Conservation (phyloP, 192 early-diverging fungal genomes). For the Globomyces pollinis-pini region DNA sequence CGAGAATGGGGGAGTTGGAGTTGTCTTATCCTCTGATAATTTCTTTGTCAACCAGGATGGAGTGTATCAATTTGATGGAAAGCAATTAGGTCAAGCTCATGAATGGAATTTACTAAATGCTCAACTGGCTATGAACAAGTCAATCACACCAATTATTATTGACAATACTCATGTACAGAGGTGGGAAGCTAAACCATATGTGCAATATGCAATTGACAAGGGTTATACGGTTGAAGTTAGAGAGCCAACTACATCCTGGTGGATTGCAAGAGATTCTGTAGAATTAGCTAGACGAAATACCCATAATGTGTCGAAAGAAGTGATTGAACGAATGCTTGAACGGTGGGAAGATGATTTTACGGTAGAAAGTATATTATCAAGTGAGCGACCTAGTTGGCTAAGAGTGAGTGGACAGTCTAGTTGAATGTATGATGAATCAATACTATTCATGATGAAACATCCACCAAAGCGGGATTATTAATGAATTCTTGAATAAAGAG, state of each 20-base stretch:
- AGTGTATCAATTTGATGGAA: slow-evolving; percentile 28
- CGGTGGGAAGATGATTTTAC: slow-evolving; percentile 32
- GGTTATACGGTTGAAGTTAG: slow-evolving; percentile 25
- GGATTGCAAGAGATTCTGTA: slow-evolving; percentile 12
- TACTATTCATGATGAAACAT: too few species aligned
- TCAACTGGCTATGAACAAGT: slow-evolving; percentile 1
- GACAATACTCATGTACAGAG: slow-evolving; percentile 39
- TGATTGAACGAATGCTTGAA: slow-evolving; percentile 32
- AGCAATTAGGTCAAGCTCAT: slow-evolving; percentile 25
- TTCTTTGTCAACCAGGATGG: slow-evolving; percentile 20
- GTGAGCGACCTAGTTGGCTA: neutral
- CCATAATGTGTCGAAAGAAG: slow-evolving; percentile 31
- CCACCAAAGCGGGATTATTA: too few species aligned
- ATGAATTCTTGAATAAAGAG: too few species aligned
- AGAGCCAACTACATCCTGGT: slow-evolving; percentile 40
- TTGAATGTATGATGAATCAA: too few species aligned
- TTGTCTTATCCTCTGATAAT: slow-evolving; percentile 42
- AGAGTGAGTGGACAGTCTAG: too few species aligned
- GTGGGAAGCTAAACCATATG: slow-evolving; percentile 44
- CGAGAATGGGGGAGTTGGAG: slow-evolving; percentile 4
- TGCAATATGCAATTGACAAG: slow-evolving; percentile 16
- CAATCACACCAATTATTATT: slow-evolving; percentile 28
- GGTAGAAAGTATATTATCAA: slow-evolving; percentile 21
- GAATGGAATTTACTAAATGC: slow-evolving; percentile 34
- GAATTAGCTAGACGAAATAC: slow-evolving; percentile 24